Evolutionary conservation across 805 yeast species (phyloP), one percentile per base, ranked within the genome.

Genomic region (Saccharomycopsis microspora): DNA sequence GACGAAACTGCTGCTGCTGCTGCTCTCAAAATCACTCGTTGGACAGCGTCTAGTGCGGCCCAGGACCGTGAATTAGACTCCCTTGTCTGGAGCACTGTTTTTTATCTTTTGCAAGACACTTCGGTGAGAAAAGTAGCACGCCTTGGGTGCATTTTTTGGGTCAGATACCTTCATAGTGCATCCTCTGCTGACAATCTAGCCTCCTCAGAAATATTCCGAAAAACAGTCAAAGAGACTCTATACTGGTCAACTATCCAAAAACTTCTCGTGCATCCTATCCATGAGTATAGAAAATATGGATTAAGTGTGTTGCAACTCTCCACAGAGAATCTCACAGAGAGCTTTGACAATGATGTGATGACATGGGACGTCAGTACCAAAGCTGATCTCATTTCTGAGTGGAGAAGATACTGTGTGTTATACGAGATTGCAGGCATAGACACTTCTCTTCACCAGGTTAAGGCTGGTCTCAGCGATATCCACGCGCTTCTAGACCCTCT

Each of bases 381-480:
- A 1, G 63, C 60, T 0, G 48, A 48, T 19, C 66, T 69, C 39
- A 57, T 74, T 19, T 65, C 63, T 4, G 72, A 78, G 28, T 88
- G 96, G 96, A 70, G 75, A 40, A 71, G 85, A 50, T 88, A 70
- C 57, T 69, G 78, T 31, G 85, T 95, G 0, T 63, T 88, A 9
- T 82, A 76, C 56, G 96, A 88, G 58, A 83, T 88, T 42, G 64
- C 85, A 31, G 93, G 87, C 1, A 72, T 88, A 38, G 96, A 88
- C 60, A 78, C 96, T 0, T 84, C 96, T 0, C 64, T 85, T 56
- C 88, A 89, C 56, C 96, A 89, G 62, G 78, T 89, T 0, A 80
- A 80, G 55, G 95, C 86, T 8, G 90, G 93, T 0, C 63, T 73
- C 1, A 64, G 64, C 5, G 95, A 85, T 56, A 74, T 88, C 41